These are phyloP conservation scores for Trichophyton simii DNA, from an alignment of 2,329 filamentous ascomycete genomes.

Conservation along the genomic window DNA sequence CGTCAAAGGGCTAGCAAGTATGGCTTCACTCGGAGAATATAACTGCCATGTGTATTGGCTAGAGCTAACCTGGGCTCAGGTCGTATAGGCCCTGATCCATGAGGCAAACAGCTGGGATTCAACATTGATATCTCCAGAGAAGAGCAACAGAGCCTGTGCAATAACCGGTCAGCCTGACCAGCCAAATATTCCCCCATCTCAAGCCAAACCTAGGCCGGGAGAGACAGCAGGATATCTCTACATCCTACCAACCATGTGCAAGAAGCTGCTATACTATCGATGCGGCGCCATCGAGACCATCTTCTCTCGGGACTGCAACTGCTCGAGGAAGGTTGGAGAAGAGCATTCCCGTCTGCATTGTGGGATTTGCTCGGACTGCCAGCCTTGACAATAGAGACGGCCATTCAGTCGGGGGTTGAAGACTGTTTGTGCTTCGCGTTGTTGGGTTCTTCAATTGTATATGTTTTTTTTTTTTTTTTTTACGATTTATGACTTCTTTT, in stretches of 20 bases:
- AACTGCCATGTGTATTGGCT: no score
- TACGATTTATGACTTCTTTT: not conserved
- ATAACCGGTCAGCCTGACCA: not conserved
- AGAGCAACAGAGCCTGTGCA: not conserved
- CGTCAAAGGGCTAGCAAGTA: no score
- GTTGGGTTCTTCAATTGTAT: not conserved
- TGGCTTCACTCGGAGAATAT: no score
- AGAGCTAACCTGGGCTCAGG: no score
- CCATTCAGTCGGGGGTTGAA: not conserved
- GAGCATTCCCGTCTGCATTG: slow-evolving; percentile 10
- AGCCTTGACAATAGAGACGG: not conserved
- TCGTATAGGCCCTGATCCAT: not conserved
- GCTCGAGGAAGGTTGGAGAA: slow-evolving; percentile 10
- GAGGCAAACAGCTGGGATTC: not conserved
- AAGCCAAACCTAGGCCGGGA: not conserved
- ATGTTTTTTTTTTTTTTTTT: not conserved
- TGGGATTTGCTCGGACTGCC: slow-evolving; percentile 14
- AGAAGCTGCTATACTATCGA: slow-evolving; percentile 12
- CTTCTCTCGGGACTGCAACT: slow-evolving; percentile 12
- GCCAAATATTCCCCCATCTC: no score
- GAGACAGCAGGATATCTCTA: not conserved
- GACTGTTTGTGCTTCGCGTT: not conserved
- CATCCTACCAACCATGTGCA: slow-evolving; percentile 12
- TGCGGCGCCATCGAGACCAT: slow-evolving; percentile 15
- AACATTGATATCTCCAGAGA: not conserved